Evolutionary conservation across 352 stramenopile species (phyloP), one percentile per base, ranked within the genome.

Genomic region (Phytophthora palmivora): DNA sequence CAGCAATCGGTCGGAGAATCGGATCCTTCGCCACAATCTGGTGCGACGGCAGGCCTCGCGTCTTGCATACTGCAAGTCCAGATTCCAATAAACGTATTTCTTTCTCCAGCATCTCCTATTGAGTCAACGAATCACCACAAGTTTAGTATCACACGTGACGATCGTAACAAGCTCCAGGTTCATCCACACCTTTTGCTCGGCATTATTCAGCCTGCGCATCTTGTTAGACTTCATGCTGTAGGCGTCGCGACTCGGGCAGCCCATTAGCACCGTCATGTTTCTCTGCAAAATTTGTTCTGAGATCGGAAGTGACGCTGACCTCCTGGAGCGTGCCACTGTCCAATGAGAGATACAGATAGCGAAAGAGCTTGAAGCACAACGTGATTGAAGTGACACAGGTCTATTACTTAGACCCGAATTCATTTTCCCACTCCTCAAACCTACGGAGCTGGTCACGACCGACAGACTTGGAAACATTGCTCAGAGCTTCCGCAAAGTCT

Each of bases 391-490:
- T 62, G 21, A 12, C 9, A 19, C 28, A 12, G 3, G 4, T 38
- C 1, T 32, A 50, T 62, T 87, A 93, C 48, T 92, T 94, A 38
- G 84, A 95, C 24, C 86, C 86, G 56, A 95, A 94, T 55, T 92
- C 82, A 43, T 88, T 56, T 55, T 94, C 82, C 83, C 84, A 95
- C 55, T 89, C 77, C 36, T 78, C 61, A 22, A 94, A 95, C 3
- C 82, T 78, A 52, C 85, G 76, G 30, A 95, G 71, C 58, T 95
- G 83, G 30, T 94, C 79, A 39, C 76, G 77, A 0, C 84, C 79
- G 5, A 95, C 87, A 3, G 87, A 95, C 77, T 93, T 93, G 46
- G 75, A 92, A 26, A 95, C 87, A 24, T 95, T 95, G 48, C 74
- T 71, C 2, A 92, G 67, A 10, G 87, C 87, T 19, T 73, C 83